These are phyloP conservation scores for Physaria fendleri DNA, from an alignment of 345 rosid genomes.

Conservation along the genomic window DNA sequence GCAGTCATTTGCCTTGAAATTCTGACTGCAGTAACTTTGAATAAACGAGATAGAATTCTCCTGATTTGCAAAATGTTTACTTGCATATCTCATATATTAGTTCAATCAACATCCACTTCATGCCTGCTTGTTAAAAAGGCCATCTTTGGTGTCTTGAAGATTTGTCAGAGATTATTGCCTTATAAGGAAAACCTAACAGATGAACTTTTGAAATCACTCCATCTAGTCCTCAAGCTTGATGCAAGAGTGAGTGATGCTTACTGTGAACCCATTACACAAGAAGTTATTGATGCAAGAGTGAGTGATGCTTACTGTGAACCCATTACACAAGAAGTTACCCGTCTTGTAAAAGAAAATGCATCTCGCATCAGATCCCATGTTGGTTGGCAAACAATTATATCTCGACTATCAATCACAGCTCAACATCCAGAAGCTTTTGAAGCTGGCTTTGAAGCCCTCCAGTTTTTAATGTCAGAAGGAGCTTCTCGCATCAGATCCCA, in stretches of 20 bases:
- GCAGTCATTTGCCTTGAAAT: slow-evolving; percentile 65
- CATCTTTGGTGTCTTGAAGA: slow-evolving; percentile 62
- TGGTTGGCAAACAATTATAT: slow-evolving; percentile 67
- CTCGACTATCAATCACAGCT: slow-evolving; percentile 62
- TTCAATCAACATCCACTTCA: slow-evolving; percentile 53
- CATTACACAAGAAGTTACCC: no score
- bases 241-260: slow-evolving; percentile 74
- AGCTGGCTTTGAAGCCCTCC: slow-evolving; percentile 54
- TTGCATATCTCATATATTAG: slow-evolving; percentile 56
- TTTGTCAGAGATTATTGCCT: slow-evolving; percentile 68
- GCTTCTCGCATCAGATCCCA: no score
- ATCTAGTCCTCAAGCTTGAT: slow-evolving; percentile 70
- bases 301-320: slow-evolving; percentile 80
- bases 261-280: no score
- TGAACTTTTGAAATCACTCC: slow-evolving; percentile 64
- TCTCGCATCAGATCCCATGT: slow-evolving; percentile 52
- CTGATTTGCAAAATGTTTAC: slow-evolving; percentile 57
- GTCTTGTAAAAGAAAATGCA: no score
- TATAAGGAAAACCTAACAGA: slow-evolving; percentile 70
- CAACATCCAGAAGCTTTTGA: slow-evolving; percentile 79
- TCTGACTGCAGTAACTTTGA: slow-evolving; percentile 54
- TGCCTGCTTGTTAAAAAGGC: slow-evolving; percentile 62
- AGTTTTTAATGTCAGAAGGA: slow-evolving; percentile 58
- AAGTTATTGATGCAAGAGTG: slow-evolving; percentile 65
- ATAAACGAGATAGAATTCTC: slow-evolving; percentile 69